Evolutionary conservation across 2,329 filamentous ascomycete genomes (phyloP).

Genomic region (Pyrenochaeta sp.): DNA sequence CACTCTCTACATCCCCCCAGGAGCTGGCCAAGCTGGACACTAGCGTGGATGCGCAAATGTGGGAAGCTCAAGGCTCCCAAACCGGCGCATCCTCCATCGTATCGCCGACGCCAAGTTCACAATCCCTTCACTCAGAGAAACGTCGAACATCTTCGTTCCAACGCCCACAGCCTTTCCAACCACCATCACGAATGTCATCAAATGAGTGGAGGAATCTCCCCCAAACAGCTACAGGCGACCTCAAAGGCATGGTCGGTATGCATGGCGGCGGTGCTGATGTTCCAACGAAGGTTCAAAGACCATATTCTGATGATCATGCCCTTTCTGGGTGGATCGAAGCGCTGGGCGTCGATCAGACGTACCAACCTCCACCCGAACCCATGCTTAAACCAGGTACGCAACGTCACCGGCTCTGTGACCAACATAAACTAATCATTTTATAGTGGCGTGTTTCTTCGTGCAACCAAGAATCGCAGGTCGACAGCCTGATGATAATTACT

Average conservation of each 20-base stretch:
- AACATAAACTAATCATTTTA: slow-evolving; percentile 44
- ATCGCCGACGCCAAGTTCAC: slow-evolving; percentile 58
- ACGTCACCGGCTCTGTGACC: not conserved
- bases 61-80: slow-evolving; percentile 61
- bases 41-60: slow-evolving; percentile 50
- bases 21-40: slow-evolving; percentile 64
- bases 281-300: slow-evolving; percentile 62
- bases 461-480: slow-evolving; percentile 62
- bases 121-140: slow-evolving; percentile 52
- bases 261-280: slow-evolving; percentile 57
- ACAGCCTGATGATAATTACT: slow-evolving; percentile 67
- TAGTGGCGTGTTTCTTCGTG: slow-evolving; percentile 89
- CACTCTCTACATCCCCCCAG: slow-evolving; percentile 71
- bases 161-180: slow-evolving; percentile 53
- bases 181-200: slow-evolving; percentile 54
- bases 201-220: slow-evolving; percentile 67
- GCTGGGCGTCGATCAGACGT: slow-evolving; percentile 84
- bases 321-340: slow-evolving; percentile 89
- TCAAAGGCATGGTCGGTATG: slow-evolving; percentile 53
- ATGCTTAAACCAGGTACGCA: slow-evolving; percentile 69
- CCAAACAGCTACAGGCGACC: slow-evolving; percentile 60
- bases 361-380: slow-evolving; percentile 78
- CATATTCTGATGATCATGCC: slow-evolving; percentile 68
- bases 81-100: slow-evolving; percentile 63
- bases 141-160: slow-evolving; percentile 54